These are phyloP conservation scores for Ophiosphaerella korrae DNA, from an alignment of 2,329 filamentous ascomycete genomes.

Conservation along the genomic window DNA sequence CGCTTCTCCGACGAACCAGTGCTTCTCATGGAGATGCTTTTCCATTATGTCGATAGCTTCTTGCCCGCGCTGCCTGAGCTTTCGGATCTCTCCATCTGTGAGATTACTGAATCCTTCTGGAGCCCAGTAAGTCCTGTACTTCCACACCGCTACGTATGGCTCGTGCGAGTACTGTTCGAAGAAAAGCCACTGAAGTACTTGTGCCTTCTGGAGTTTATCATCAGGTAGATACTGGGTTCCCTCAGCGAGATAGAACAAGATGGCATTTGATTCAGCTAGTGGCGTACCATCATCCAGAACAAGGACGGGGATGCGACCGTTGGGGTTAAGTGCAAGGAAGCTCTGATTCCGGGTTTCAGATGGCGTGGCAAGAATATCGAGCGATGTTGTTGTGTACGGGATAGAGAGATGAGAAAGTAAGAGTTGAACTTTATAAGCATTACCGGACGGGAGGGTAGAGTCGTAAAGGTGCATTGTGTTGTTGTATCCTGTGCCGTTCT, in stretches of 20 bases:
- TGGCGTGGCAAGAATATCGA: slow-evolving; percentile 16
- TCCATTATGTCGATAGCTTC: slow-evolving; percentile 21
- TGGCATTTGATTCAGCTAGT: slow-evolving; percentile 22
- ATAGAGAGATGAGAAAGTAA: slow-evolving; percentile 16
- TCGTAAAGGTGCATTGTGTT: slow-evolving; percentile 20
- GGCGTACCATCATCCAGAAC: slow-evolving; percentile 19
- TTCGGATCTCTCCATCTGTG: slow-evolving; percentile 6
- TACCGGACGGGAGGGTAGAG: slow-evolving; percentile 23
- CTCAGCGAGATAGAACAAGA: slow-evolving; percentile 18
- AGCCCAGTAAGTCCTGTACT: slow-evolving; percentile 17
- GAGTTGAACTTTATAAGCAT: slow-evolving; percentile 24
- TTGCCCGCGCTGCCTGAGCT: slow-evolving; percentile 13
- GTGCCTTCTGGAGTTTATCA: slow-evolving; percentile 6
- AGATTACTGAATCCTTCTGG: slow-evolving; percentile 6
- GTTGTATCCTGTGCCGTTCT: too few species aligned
- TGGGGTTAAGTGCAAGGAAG: slow-evolving; percentile 20
- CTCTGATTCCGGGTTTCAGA: slow-evolving; percentile 10
- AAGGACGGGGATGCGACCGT: slow-evolving; percentile 16
- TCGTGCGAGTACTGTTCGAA: slow-evolving; percentile 24
- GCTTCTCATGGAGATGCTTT: slow-evolving; percentile 13
- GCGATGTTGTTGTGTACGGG: slow-evolving; percentile 12
- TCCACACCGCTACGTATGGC: slow-evolving; percentile 19
- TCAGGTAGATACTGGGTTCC: slow-evolving; percentile 14
- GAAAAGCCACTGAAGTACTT: slow-evolving; percentile 22
- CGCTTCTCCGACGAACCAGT: slow-evolving; percentile 18